phyloP scores from a whole-genome alignment of 768 basidiomycete species.

The Suillus clintonianus region DNA sequence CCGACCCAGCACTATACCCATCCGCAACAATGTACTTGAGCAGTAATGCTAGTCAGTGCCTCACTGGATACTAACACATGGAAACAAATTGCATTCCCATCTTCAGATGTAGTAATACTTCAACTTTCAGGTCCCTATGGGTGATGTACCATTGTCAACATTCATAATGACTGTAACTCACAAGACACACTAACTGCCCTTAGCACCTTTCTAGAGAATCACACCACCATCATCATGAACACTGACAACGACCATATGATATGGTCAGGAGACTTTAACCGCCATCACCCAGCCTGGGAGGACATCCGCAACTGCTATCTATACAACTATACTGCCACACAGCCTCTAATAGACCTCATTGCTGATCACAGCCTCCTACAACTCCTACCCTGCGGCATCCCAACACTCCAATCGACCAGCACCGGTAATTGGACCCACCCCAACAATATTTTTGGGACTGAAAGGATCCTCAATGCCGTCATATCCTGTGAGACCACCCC shows the following conservation, averaged over 20 bases:
- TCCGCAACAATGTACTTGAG: not conserved
- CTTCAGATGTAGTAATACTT: too few relatives aligned
- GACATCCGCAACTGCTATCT: not conserved
- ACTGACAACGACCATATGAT: conserved; percentile 22
- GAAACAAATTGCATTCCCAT: not conserved
- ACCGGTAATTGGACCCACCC: conserved; percentile 30
- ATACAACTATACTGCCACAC: conserved; percentile 6
- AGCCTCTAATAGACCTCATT: conserved; percentile 29
- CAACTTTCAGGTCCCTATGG: too few relatives aligned
- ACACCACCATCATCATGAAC: conserved; percentile 12
- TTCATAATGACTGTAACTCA: too few relatives aligned
- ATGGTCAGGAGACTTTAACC: not conserved
- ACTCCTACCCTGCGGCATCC: conserved; percentile 33
- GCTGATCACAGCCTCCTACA: conserved; percentile 30
- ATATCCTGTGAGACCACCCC: not conserved
- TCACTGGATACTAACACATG: conserved; percentile 3
- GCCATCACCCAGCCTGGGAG: not conserved
- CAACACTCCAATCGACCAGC: conserved; percentile 31
- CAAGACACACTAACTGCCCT: too few relatives aligned
- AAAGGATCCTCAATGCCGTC: not conserved
- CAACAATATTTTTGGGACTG: conserved; percentile 14
- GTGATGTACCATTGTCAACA: too few relatives aligned
- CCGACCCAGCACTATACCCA: conserved; percentile 6
- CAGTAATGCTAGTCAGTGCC: conserved; percentile 8
- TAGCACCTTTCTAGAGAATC: not conserved